Conservation (phyloP, 805 yeast genomes). For the Huiozyma naganishii region DNA sequence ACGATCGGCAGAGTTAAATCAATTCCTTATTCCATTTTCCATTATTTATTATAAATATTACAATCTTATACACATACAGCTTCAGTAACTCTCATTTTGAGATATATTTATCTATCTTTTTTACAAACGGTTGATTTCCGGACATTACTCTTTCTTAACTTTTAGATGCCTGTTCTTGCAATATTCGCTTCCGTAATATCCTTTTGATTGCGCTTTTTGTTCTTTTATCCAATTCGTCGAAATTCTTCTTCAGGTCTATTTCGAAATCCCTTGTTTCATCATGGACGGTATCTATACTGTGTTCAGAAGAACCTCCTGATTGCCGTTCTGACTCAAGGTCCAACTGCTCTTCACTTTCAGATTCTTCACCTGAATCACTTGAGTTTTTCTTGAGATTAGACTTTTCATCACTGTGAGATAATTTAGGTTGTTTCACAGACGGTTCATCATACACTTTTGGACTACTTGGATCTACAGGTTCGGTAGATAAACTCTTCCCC, state of each 20-base stretch:
- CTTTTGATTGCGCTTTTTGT: conserved; percentile 35
- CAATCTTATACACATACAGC: not conserved
- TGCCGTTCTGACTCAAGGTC: not conserved
- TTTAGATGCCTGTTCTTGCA: not conserved
- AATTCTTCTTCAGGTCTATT: conserved; percentile 29
- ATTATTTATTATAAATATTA: conserved; percentile 1
- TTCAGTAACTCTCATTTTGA: not conserved
- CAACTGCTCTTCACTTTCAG: not conserved
- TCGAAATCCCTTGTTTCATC: conserved; percentile 29
- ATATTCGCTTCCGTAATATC: conserved; percentile 29
- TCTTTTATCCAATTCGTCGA: conserved; percentile 30
- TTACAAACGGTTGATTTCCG: no score
- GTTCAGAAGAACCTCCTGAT: not conserved
- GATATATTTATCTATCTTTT: not conserved
- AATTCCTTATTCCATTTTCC: not conserved
- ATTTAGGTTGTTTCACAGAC: not conserved
- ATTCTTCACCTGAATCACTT: not conserved
- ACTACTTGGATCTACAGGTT: no score
- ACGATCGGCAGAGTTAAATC: not conserved
- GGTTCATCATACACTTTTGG: no score
- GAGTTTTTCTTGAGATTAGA: no score
- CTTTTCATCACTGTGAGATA: not conserved
- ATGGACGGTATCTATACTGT: not conserved
- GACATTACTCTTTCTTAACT: no score
- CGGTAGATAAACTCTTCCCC: not conserved